phyloP scores from a whole-genome alignment of 2,329 filamentous ascomycete species.

The Epichloe amarillans region DNA sequence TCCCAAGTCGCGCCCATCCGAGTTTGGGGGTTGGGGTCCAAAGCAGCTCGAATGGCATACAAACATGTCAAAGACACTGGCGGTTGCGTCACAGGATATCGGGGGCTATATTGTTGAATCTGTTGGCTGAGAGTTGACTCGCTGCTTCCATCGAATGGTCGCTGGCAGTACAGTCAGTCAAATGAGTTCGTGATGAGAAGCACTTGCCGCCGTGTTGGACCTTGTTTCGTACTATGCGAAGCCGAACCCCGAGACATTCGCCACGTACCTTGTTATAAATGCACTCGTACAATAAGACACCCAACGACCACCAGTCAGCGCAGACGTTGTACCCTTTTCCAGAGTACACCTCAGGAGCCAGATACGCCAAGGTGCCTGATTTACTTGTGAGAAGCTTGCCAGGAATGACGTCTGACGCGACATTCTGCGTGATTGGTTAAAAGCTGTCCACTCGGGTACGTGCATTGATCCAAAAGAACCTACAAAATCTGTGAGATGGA shows the following conservation, averaged over 20 bases:
- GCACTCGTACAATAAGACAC: conserved; percentile 97
- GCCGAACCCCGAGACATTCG: neutral
- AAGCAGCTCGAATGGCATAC: conserved; percentile 71
- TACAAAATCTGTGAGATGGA: conserved; percentile 96
- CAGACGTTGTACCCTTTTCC: conserved; percentile 80
- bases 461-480: conserved; percentile 19
- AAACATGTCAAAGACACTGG: conserved; percentile 80
- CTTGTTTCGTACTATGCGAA: neutral
- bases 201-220: neutral
- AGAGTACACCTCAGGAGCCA: conserved; percentile 88
- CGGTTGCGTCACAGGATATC: conserved; percentile 84
- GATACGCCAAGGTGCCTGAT: conserved; percentile 88
- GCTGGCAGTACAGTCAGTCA: conserved; percentile 32
- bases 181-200: neutral
- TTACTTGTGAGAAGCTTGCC: conserved; percentile 82
- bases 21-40: conserved; percentile 67
- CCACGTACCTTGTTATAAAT: conserved; percentile 85
- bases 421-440: conserved; percentile 55
- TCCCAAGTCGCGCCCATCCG: conserved; percentile 81
- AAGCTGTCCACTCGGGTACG: neutral
- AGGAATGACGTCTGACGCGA: conserved; percentile 82
- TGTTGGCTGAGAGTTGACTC: conserved; percentile 68
- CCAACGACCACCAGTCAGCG: conserved; percentile 97
- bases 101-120: conserved; percentile 70
- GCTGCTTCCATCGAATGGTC: conserved; percentile 83